Base-by-base conservation (phyloP, 2,329 filamentous ascomycete genomes). In the Ophiocordyceps camponoti-rufipedis region DNA sequence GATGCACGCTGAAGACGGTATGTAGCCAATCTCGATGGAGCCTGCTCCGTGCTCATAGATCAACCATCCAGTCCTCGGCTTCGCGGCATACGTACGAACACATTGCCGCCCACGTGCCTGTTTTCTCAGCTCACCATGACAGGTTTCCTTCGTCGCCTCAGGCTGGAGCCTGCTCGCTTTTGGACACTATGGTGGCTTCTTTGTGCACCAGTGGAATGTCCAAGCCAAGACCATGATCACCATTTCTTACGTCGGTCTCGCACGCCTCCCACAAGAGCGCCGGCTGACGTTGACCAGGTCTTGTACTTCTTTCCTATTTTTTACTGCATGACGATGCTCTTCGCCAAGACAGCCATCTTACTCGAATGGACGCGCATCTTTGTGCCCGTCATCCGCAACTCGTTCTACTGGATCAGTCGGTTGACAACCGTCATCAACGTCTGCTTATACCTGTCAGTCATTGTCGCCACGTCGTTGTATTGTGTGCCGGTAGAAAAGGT, bases 261-360 rank as follows among this genome's bases (percentile, higher is more conserved):
- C 7, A 12, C 40, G 35, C 28, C 1, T 13, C 11, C 38, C 13
- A 7, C 11, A 31, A 18, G 9, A 39, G 7, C 18, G n/a, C 35
- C 35, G 35, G 35, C 35, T 39, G 16, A 39, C 16, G n/a, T 19
- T 18, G 35, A 16, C 9, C 16, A 39, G 35, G 35, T 39, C 35
- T 39, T 39, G 35, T 39, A 39, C 35, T 39, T 39, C n/a, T 39
- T 39, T 16, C 35, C 35, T n/a, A 39, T 39, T 5, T 39, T 39
- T 16, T 39, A 39, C n/a, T 39, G 35, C 35, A 16, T 16, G 35
- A 43, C 23, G 12, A 44, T 41, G 39, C 10, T 44, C 11, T 44
- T 44, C 16, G 38, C 38, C 45, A 47, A 44, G 29, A 43, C 43
- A 13, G 42, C 45, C 28, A 47, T 47, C 13, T n/a, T 47, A 4